Base-by-base conservation (phyloP, 1,139 yeast genomes). In the Kurtzmaniella natalensis region DNA sequence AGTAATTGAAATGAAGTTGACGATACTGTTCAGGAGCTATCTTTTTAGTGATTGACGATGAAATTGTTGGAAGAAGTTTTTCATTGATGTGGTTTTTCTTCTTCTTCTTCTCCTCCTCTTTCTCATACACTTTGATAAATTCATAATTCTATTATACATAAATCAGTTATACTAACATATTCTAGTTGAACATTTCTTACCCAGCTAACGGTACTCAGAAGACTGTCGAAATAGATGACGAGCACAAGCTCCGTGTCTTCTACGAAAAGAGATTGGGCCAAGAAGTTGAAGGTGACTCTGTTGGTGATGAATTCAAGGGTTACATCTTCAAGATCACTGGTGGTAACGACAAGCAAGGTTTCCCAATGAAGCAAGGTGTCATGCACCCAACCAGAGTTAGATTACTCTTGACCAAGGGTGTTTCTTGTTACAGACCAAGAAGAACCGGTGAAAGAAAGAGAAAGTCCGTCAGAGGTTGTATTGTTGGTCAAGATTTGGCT, bases 331-430 rank as follows among this genome's bases (percentile, higher is more conserved):
- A 81, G 80, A 89, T 92, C 72, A 76, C 97, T 58, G 98, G 98
- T 68, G 98, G 98, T 83, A 94, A 94, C 85, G 98, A 92, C 79
- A 92, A 92, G 78, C 98, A 92, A 80, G 98, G 98, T 79, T 94
- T 92, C 96, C 97, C 98, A 76, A 92, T 94, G 98, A 92, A 89
- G 76, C 98, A 92, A 78, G 96, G 96, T 82, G 98, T 92, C 53
- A 78, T 92, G 81, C 94, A 87, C 79, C 97, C 98, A 74, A 87
- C 94, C 81, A 94, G 98, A 84, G 97, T 94, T 61, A 88, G 86
- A 72, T 82, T 92, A 62, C 81, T 94, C 68, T 79, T 92, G 68
- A 70, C 95, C 58, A 81, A 86, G 76, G 96, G 94, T 63, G 85
- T 78, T 80, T 86, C 96, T 62, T 89, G 97, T 82, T 92, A 92